phyloP scores from a whole-genome alignment of 371 early-diverging fungal genomes.

The Mucor saturninus region DNA sequence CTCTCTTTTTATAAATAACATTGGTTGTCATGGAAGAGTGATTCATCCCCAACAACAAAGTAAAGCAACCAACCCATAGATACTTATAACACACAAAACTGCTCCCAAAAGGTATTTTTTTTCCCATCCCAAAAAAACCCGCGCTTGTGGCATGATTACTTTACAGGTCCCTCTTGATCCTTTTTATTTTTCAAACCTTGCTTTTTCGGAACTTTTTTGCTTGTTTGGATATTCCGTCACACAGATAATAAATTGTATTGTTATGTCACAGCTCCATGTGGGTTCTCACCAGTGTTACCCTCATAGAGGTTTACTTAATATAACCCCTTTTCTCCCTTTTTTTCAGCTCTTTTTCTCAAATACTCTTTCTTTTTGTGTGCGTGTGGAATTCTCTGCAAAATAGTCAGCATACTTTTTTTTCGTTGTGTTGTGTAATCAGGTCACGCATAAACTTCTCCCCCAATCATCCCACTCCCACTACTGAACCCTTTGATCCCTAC shows the following conservation, averaged over 20 bases:
- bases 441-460: no score
- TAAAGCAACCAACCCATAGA: no score
- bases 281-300: conserved; percentile 2
- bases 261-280: conserved; percentile 2
- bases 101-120: conserved; percentile 1
- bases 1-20: not conserved
- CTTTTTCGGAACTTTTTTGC: not conserved
- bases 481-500: no score
- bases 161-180: conserved; percentile 14
- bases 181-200: conserved; percentile 4
- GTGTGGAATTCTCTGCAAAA: no score
- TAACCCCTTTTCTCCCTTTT: conserved; percentile 3
- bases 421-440: no score
- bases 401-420: no score
- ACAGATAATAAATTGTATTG: not conserved
- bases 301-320: conserved; percentile 4
- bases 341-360: not conserved
- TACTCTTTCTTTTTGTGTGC: no score
- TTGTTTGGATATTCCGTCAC: conserved; percentile 2
- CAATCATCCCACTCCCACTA: no score
- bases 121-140: no score
- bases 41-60: not conserved
- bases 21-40: not conserved
- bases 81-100: not conserved
- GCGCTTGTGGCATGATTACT: not conserved